Conservation (phyloP, 202 grass and related monocot genomes). For the Brachypodium distachyon region DNA sequence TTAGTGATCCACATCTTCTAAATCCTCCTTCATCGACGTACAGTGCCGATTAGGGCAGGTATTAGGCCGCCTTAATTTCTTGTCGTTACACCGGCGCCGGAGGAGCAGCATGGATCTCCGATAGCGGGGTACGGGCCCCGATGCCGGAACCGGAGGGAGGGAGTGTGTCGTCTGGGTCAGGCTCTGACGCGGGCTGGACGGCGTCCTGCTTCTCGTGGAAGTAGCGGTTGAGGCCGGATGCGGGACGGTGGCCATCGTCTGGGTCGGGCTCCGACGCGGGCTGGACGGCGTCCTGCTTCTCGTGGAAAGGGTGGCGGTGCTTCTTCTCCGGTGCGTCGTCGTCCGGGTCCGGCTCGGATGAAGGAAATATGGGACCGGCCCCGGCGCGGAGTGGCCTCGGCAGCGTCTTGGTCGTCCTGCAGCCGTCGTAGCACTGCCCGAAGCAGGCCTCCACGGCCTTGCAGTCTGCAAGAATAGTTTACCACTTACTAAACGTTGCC, state of each 20-base stretch:
- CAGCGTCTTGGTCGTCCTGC: not conserved
- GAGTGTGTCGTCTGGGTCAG: not conserved
- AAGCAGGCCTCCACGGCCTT: not conserved
- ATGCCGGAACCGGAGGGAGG: too few relatives aligned
- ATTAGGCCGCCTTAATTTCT: too few relatives aligned
- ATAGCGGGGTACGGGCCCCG: not conserved
- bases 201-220: constrained; percentile 3
- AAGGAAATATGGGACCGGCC: not conserved
- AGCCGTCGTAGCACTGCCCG: constrained; percentile 14
- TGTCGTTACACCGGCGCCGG: not conserved
- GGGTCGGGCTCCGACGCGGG: not conserved
- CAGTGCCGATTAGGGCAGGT: too few relatives aligned
- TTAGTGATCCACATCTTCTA: too few relatives aligned
- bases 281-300: not conserved
- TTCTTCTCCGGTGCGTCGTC: not conserved
- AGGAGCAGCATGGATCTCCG: constrained; percentile 1
- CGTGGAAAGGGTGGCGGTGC: not conserved
- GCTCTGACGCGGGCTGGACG: not conserved
- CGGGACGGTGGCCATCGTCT: not conserved
- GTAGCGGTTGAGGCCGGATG: not conserved
- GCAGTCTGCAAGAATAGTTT: not conserved
- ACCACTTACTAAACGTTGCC: too few relatives aligned
- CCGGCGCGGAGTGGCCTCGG: constrained; percentile 27
- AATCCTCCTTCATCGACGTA: too few relatives aligned
- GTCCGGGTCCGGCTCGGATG: not conserved